Conservation (phyloP, 805 yeast species). For the Pichia insulana region DNA sequence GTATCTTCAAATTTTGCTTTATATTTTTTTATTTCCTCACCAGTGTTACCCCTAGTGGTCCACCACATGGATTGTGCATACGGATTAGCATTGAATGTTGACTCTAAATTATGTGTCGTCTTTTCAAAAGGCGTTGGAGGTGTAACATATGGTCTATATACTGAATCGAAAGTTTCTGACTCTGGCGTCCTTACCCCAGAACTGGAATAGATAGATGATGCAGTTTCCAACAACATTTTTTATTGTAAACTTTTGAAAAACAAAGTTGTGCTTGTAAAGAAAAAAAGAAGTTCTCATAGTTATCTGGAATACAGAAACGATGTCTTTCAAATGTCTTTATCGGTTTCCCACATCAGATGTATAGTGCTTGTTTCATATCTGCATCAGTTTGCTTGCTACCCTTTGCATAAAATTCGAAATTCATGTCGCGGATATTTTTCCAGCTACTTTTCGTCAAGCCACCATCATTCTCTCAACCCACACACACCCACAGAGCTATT, state of each 20-base stretch:
- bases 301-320: no score
- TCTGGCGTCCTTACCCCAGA: not conserved
- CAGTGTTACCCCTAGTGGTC: constrained; percentile 27
- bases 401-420: no score
- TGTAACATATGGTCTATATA: constrained; percentile 11
- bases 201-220: constrained; percentile 7
- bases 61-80: constrained; percentile 38
- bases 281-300: no score
- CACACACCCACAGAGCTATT: no score
- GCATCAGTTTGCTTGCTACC: not conserved
- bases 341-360: no score
- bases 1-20: constrained; percentile 13
- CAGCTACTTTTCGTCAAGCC: no score
- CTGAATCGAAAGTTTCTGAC: constrained; percentile 6
- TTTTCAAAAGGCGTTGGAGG: constrained; percentile 14
- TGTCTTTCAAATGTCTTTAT: no score
- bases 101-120: constrained; percentile 1
- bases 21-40: constrained; percentile 21
- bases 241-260: no score
- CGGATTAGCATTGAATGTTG: constrained; percentile 24
- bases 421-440: no score
- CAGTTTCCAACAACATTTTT: not conserved
- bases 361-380: not conserved
- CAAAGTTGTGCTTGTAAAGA: no score
- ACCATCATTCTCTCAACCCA: no score